Conservation (phyloP, 306 rosid genomes). For the Canavalia gladiata region DNA sequence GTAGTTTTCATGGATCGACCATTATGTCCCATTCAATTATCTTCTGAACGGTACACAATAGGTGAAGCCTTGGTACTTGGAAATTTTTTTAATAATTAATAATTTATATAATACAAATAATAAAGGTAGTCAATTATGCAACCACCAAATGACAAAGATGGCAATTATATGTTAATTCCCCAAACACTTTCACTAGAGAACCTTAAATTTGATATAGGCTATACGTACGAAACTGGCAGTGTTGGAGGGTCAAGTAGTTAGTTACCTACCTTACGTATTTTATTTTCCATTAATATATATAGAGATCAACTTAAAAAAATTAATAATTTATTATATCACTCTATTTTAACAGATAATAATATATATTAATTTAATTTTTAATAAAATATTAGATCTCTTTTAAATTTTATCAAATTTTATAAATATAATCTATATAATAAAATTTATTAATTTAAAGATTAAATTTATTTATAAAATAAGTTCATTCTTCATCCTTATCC, state of each 20-base stretch:
- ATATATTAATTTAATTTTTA: too few species aligned
- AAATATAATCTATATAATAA: too few species aligned
- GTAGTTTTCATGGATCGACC: conserved; percentile 18
- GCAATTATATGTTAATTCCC: background rate
- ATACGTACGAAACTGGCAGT: too few species aligned
- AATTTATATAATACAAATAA: background rate
- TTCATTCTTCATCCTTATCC: too few species aligned
- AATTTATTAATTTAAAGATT: too few species aligned
- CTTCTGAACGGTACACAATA: conserved; percentile 5
- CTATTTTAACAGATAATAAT: too few species aligned
- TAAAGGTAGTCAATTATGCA: background rate
- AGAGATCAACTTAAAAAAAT: too few species aligned
- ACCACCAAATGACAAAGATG: conserved; percentile 15
- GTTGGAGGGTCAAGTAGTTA: conserved; percentile 1
- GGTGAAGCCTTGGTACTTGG: conserved; percentile 6
- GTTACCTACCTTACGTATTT: background rate
- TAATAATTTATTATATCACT: too few species aligned
- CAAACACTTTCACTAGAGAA: background rate
- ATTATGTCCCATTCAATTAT: conserved; percentile 24
- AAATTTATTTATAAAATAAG: too few species aligned
- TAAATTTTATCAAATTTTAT: too few species aligned
- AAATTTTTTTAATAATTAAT: background rate
- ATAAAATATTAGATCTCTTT: too few species aligned
- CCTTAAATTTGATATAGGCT: background rate
- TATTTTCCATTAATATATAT: background rate